Evolutionary conservation across 345 rosid species (phyloP).

Genomic region (Populus nigra): DNA sequence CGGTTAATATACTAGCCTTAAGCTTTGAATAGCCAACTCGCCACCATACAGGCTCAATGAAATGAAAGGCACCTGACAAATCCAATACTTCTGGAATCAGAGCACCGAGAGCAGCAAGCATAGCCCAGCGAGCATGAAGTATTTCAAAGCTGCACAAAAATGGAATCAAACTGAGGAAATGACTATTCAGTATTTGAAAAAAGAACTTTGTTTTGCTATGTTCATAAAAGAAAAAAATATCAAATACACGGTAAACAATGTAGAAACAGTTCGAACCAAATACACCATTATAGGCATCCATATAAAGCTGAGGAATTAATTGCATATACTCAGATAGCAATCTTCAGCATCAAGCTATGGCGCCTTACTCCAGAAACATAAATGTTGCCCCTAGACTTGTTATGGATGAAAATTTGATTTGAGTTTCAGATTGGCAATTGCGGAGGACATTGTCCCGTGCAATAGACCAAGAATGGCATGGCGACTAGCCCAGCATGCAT

Average conservation of each 20-base stretch:
- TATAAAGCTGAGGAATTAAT: neutral
- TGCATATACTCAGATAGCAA: no score
- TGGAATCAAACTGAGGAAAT: neutral
- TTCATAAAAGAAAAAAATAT: no score
- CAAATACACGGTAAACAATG: neutral
- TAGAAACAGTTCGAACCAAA: neutral
- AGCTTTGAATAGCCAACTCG: conserved; percentile 91
- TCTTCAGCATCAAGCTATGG: no score
- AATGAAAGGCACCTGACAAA: conserved; percentile 63
- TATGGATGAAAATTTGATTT: neutral
- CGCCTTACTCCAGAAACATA: neutral
- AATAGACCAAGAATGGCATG: neutral
- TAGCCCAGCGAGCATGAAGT: conserved; percentile 97
- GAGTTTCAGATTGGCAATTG: neutral
- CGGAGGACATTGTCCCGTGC: neutral
- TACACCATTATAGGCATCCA: neutral
- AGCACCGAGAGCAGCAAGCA: conserved; percentile 93
- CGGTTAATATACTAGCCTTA: conserved; percentile 41
- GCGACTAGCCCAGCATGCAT: neutral
- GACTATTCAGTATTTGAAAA: neutral
- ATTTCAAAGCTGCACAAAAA: conserved; percentile 70
- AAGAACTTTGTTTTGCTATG: neutral
- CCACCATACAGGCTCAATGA: conserved; percentile 94
- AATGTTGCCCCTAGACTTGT: neutral
- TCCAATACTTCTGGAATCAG: conserved; percentile 79